A percentile compares a stretch with the other conserved stretches of the same genome.
phyloP scores from a whole-genome alignment of 257 asterid genomes.

The Mitragyna speciosa region DNA sequence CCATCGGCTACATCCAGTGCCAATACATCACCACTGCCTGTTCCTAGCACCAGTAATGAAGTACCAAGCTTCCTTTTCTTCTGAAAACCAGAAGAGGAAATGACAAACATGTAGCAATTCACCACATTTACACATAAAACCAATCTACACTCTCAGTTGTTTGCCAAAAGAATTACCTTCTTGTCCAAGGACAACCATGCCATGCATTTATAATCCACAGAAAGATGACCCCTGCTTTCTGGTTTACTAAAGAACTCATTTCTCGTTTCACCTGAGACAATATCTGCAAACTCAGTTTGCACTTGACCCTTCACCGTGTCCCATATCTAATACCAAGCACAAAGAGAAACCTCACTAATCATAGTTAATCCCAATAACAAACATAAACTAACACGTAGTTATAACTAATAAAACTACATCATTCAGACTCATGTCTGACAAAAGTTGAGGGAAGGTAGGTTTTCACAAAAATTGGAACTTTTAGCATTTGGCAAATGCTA shows the following conservation, averaged over 20 bases:
- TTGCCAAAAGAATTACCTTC: conserved; percentile 47
- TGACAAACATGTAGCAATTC: not conserved
- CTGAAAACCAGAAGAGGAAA: conserved; percentile 33
- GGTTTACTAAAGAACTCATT: conserved; percentile 42
- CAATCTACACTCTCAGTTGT: not conserved
- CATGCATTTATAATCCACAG: conserved; percentile 94
- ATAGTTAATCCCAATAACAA: not conserved
- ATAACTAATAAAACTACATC: not conserved
- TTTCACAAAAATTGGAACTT: no score
- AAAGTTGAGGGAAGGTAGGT: no score
- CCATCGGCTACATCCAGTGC: conserved; percentile 89
- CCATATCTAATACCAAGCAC: conserved; percentile 61
- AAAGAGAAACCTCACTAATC: conserved; percentile 15
- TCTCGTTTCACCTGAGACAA: conserved; percentile 46
- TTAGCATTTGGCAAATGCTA: no score
- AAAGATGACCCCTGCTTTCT: conserved; percentile 79
- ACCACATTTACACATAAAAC: not conserved
- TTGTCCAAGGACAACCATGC: conserved; percentile 74
- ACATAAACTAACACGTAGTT: not conserved
- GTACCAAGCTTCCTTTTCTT: conserved; percentile 84
- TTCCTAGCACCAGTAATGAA: conserved; percentile 77
- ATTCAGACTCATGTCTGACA: not conserved
- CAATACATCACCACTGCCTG: conserved; percentile 89
- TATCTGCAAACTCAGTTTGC: conserved; percentile 83
- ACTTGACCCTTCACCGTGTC: conserved; percentile 87